Evolutionary conservation across 1,284 basidiomycete genomes (phyloP), one percentile per base, ranked within the genome.

Genomic region (Athelia psychrophila): DNA sequence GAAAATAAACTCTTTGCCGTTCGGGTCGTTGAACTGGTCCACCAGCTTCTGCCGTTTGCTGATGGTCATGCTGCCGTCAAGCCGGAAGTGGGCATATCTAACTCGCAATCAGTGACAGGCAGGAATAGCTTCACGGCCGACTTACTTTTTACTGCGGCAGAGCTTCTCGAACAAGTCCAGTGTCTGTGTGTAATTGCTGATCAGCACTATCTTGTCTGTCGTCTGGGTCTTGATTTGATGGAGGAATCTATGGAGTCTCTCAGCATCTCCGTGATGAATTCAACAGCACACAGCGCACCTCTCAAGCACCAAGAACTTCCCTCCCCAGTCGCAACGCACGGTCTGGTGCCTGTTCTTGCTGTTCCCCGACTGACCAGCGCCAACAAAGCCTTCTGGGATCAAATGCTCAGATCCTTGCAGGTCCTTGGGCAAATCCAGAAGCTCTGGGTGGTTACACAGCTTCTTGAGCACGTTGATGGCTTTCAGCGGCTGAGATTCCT

Each of bases 111-210:
- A 55, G 49, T 22, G 46, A 23, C 49, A 9, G 45, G 24, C 19
- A 44, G 42, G 42, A n/a, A 46, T 10, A 35, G 24, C 30, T 19
- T 15, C 9, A 24, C n/a, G 13, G 13, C 13, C 27, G 45, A 62
- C 77, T 54, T 57, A 93, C 92, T 91, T 90, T 68, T 94, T 95
- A 61, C 70, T 80, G 23, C 89, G 78, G 62, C 92, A 91, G 48
- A 97, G 69, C 63, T 88, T 91, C 71, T 95, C 94, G 62, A 98
- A 95, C 13, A 98, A 70, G 67, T 99, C 96, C 9, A 99, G 79
- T 0, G 97, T 99, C 68, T 97, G 93, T 1, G 97, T 99, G 61
- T 97, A 98, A 70, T 99, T 99, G 65, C 92, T 95, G 68, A 99
- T 98, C 40, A 99, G 76, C 6, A 99, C 96, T 56, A 99, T 98